Percentiles rank a stretch among this genome's conserved stretches.
Evolutionary conservation across 2,329 filamentous ascomycete genomes (phyloP).

Genomic region (Paraconiothyrium brasiliense): DNA sequence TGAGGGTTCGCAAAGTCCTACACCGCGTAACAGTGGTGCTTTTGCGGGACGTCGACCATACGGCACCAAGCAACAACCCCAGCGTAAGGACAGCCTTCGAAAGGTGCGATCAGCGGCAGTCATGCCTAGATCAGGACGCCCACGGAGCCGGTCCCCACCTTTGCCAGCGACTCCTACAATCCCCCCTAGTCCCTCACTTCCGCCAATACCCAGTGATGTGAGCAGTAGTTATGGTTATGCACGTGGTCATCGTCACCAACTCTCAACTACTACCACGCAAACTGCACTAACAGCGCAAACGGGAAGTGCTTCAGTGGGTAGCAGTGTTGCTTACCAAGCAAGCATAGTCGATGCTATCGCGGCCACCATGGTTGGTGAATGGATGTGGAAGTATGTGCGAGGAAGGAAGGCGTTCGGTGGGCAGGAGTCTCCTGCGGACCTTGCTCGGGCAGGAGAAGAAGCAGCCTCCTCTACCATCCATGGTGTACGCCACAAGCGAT

Average conservation of each 20-base stretch:
- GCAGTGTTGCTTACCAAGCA: constrained; percentile 70
- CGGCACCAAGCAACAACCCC: constrained; percentile 40
- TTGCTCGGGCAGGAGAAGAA: constrained; percentile 64
- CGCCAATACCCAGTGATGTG: constrained; percentile 77
- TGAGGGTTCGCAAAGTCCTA: constrained; percentile 82
- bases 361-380: constrained; percentile 97
- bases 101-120: constrained; percentile 86
- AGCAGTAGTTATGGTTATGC: constrained; percentile 57
- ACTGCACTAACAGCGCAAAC: constrained; percentile 67
- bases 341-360: constrained; percentile 96
- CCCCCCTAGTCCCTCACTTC: constrained; percentile 75
- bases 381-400: constrained; percentile 92
- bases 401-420: constrained; percentile 91
- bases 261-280: constrained; percentile 68
- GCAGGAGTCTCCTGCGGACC: constrained; percentile 61
- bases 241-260: constrained; percentile 62
- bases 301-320: constrained; percentile 63
- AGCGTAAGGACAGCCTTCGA: constrained; percentile 71
- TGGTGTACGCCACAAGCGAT: constrained; percentile 85
- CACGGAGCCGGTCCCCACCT: constrained; percentile 63
- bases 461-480: constrained; percentile 73
- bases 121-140: constrained; percentile 62
- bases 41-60: constrained; percentile 52
- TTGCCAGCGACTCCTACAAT: constrained; percentile 74
- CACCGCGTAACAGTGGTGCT: constrained; percentile 59